A percentile compares a stretch with the other conserved stretches of the same genome.
Conservation (phyloP, 176 grass and related monocot species). For the Puya raimondii region DNA sequence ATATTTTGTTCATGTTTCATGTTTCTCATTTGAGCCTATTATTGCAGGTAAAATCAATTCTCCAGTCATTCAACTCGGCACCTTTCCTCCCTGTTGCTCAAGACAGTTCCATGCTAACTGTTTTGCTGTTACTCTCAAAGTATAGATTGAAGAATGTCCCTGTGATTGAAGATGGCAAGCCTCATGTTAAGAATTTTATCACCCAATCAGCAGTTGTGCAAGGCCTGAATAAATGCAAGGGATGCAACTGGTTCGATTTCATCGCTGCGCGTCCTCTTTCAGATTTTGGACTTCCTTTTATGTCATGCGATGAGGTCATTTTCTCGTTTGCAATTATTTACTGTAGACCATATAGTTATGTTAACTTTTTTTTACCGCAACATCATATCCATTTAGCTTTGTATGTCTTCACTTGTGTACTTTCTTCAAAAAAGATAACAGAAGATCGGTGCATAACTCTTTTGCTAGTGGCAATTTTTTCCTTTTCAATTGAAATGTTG, state of each 20-base stretch:
- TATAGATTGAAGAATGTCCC: conserved; percentile 90
- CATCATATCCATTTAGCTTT: neutral
- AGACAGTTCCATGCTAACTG: conserved; percentile 72
- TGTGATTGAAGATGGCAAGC: conserved; percentile 53
- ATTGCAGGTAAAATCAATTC: conserved; percentile 61
- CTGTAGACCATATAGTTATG: neutral
- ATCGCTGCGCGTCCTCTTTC: conserved; percentile 62
- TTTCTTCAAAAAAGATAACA: too few relatives aligned
- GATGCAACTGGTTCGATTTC: conserved; percentile 95
- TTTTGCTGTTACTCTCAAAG: conserved; percentile 85
- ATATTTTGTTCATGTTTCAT: conserved; percentile 8
- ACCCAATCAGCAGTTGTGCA: conserved; percentile 67
- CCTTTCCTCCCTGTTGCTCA: conserved; percentile 77
- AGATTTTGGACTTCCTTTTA: conserved; percentile 92
- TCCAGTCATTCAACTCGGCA: conserved; percentile 48
- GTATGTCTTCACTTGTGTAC: too few relatives aligned
- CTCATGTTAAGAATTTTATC: conserved; percentile 82
- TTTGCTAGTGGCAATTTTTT: too few relatives aligned
- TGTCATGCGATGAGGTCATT: conserved; percentile 75
- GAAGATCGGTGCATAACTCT: too few relatives aligned
- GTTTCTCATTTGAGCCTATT: neutral
- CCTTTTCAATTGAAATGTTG: too few relatives aligned
- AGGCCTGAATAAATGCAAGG: conserved; percentile 80
- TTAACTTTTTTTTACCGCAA: neutral
- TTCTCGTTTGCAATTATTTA: neutral